phyloP scores from a whole-genome alignment of 2,329 filamentous ascomycete species.

The Fusarium mexicanum region DNA sequence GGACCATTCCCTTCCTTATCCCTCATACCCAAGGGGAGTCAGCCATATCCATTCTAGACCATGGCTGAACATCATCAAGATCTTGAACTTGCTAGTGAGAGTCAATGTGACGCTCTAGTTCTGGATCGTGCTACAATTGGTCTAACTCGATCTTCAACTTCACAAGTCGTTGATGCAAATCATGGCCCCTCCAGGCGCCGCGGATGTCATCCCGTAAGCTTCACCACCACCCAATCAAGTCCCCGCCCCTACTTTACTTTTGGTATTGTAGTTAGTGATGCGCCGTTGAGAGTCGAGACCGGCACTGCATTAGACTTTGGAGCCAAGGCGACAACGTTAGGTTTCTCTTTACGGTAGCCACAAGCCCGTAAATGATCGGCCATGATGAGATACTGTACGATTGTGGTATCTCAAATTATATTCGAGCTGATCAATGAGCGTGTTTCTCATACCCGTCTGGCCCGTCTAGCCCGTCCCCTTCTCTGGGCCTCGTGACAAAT shows the following conservation, averaged over 20 bases:
- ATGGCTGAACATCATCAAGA: not conserved
- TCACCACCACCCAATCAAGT: slow-evolving; percentile 14
- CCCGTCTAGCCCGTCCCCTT: not conserved
- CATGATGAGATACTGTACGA: not conserved
- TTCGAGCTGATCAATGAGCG: not conserved
- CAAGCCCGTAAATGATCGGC: not conserved
- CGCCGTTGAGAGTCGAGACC: slow-evolving; percentile 35
- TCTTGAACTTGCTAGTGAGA: slow-evolving; percentile 9
- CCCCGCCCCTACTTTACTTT: slow-evolving; percentile 2
- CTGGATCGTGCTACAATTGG: slow-evolving; percentile 28
- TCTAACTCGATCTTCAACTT: slow-evolving; percentile 8
- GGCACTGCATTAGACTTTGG: slow-evolving; percentile 30
- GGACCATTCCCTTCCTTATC: not conserved
- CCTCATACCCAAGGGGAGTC: not conserved
- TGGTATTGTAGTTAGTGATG: not conserved
- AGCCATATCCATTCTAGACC: not conserved
- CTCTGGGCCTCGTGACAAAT: slow-evolving; percentile 20
- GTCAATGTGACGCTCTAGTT: slow-evolving; percentile 36
- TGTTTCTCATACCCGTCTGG: not conserved
- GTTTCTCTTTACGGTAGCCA: slow-evolving; percentile 1
- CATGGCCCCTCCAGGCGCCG: slow-evolving; percentile 27
- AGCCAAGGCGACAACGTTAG: slow-evolving; percentile 37
- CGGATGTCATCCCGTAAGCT: slow-evolving; percentile 38
- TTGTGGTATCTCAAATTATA: not conserved
- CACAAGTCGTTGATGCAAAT: slow-evolving; percentile 23